A percentile compares a stretch with the other conserved stretches of the same genome.
These are phyloP conservation scores for Apiospora kogelbergensis DNA, from an alignment of 2,329 filamentous ascomycete genomes.

Conservation along the genomic window DNA sequence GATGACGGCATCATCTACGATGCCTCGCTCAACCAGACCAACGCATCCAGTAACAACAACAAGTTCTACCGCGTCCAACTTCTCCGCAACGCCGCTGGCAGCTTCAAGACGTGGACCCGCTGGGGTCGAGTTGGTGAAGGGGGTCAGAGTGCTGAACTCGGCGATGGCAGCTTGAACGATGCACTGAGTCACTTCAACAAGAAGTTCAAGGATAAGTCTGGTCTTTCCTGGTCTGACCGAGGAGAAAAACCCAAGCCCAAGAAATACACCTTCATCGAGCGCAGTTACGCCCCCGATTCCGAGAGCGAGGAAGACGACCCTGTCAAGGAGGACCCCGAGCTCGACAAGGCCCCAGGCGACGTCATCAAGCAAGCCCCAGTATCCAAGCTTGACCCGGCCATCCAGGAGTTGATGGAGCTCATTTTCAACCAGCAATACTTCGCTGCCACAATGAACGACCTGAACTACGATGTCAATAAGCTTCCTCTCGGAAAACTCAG, in stretches of 20 bases:
- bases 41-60: slow-evolving; percentile 71
- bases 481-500: slow-evolving; percentile 82
- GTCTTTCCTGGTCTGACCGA: slow-evolving; percentile 54
- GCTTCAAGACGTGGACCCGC: slow-evolving; percentile 68
- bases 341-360: slow-evolving; percentile 23
- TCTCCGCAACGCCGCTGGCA: slow-evolving; percentile 36
- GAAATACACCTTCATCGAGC: slow-evolving; percentile 81
- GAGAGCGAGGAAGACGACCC: slow-evolving; percentile 25
- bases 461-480: slow-evolving; percentile 75
- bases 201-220: slow-evolving; percentile 64
- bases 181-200: slow-evolving; percentile 55
- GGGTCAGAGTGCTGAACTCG: slow-evolving; percentile 49
- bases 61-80: slow-evolving; percentile 79
- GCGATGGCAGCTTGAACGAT: slow-evolving; percentile 38
- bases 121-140: slow-evolving; percentile 76
- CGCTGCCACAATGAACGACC: slow-evolving; percentile 60
- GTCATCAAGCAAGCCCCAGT: slow-evolving; percentile 22
- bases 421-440: slow-evolving; percentile 83
- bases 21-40: slow-evolving; percentile 77
- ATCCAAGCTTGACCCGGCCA: slow-evolving; percentile 35
- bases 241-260: slow-evolving; percentile 57
- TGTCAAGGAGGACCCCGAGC: slow-evolving; percentile 24
- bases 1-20: slow-evolving; percentile 69
- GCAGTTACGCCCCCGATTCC: slow-evolving; percentile 70
- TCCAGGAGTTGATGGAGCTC: slow-evolving; percentile 72